Conservation (phyloP, 441 rosid species). For the Arabidopsis hybrid region DNA sequence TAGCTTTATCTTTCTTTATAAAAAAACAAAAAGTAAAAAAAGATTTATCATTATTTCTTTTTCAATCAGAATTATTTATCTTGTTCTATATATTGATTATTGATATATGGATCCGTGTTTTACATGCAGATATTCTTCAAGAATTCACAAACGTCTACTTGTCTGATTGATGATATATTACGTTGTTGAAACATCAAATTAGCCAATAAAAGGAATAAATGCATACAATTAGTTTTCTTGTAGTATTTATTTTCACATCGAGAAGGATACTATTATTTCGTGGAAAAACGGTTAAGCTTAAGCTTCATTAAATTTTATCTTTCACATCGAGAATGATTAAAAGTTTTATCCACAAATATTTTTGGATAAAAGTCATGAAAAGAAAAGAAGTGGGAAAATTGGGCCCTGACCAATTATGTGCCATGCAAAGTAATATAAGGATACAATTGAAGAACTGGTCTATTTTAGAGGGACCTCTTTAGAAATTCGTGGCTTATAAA, state of each 20-base stretch:
- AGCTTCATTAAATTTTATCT: background rate
- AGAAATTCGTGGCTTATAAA: conserved; percentile 32
- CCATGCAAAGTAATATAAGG: conserved; percentile 36
- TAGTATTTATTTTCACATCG: background rate
- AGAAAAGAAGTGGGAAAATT: background rate
- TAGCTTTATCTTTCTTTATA: background rate
- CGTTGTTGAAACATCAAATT: background rate
- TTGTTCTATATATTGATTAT: background rate
- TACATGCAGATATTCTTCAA: too few relatives aligned
- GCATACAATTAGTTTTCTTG: background rate
- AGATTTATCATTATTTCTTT: background rate
- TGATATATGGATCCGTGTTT: background rate
- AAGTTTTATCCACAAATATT: too few relatives aligned
- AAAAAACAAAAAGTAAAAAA: too few relatives aligned
- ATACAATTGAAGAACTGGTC: conserved; percentile 29
- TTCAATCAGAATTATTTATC: background rate
- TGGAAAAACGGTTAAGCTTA: background rate
- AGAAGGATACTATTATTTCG: background rate
- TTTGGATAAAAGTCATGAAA: conserved; percentile 17
- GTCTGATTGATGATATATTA: background rate
- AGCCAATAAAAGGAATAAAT: background rate
- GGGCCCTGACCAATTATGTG: conserved; percentile 32
- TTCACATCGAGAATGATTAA: too few relatives aligned
- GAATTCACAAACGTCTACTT: background rate
- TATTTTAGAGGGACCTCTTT: conserved; percentile 11